Percentiles rank a stretch among this genome's conserved stretches.
Conservation (phyloP, 2,329 filamentous ascomycete species). For the Arthrobotrys pseudoclavata region DNA sequence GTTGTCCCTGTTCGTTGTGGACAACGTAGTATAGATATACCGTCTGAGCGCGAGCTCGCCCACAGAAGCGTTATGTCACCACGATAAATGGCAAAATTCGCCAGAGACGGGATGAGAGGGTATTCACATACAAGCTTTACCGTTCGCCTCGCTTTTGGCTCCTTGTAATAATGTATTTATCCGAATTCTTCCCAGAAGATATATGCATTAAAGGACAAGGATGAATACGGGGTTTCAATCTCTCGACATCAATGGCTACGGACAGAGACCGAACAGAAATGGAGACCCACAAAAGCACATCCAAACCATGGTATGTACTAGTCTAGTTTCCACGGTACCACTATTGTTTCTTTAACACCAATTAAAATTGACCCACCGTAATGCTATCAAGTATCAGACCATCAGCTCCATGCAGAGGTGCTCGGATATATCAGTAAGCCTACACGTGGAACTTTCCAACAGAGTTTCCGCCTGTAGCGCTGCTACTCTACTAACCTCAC, state of each 20-base stretch:
- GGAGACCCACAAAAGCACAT: not conserved
- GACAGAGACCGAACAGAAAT: not conserved
- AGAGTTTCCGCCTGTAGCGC: not conserved
- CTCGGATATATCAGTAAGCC: not conserved
- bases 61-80: not conserved
- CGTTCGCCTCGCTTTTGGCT: not conserved
- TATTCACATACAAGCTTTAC: not conserved
- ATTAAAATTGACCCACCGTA: not conserved
- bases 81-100: conserved; percentile 20
- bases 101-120: not conserved
- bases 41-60: not conserved
- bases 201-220: not conserved
- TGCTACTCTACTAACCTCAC: not conserved
- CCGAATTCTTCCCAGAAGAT: conserved; percentile 12
- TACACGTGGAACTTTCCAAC: not conserved
- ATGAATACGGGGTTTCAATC: not conserved
- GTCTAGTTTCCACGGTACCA: not conserved
- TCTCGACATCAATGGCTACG: not conserved
- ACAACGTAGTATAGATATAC: not conserved
- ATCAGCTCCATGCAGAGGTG: not conserved
- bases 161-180: not conserved
- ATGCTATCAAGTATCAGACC: not conserved
- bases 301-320: not conserved
- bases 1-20: not conserved
- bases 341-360: not conserved